Evolutionary conservation across 768 basidiomycete genomes (phyloP), one percentile per base, ranked within the genome.

Genomic region (Lyophyllum decastes): DNA sequence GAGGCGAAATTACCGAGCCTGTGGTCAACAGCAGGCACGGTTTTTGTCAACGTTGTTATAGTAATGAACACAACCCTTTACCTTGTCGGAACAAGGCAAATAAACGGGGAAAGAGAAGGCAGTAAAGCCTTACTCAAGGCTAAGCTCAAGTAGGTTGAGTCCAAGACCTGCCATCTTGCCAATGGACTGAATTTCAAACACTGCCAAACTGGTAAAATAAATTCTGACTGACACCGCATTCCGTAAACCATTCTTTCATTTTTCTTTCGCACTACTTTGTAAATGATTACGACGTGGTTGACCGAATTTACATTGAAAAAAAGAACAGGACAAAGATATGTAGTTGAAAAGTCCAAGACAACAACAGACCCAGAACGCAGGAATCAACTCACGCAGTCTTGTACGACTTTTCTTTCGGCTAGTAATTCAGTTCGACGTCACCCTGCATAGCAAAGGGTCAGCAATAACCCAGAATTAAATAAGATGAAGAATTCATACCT

Each of bases 381-480:
- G 52, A 22, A 19, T 53, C 24, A n/a, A 12, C 33, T 35, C 24
- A 46, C 4, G 30, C 10, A 30, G 30, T 30, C 47, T 26, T 25
- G 27, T 49, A 38, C 40, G 21, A 33, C 19, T 19, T 46, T 41
- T 50, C 46, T 47, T 40, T 40, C 4, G 11, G 48, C 69, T 73
- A 81, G 70, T 81, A 81, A 67, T 72, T 77, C 68, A 87, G 70
- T 68, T 87, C 85, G 66, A 84, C 83, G 71, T 85, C 88, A 38
- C 83, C 88, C 80, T 81, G 61, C 30, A 61, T 56, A 47, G 21
- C 51, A 57, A 47, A 43, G 64, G 51, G 57, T 54, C 35, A 47
- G 30, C 12, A 35, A 17, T n/a, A 55, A 34, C 33, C 24, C 57
- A 33, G 44, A 44, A 19, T 17, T 21, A 40, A 48, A n/a, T 51